A percentile compares a stretch with the other conserved stretches of the same genome.
These are phyloP conservation scores for Closterium sp. DNA, from an alignment of 139 green algal species.

Conservation along the genomic window DNA sequence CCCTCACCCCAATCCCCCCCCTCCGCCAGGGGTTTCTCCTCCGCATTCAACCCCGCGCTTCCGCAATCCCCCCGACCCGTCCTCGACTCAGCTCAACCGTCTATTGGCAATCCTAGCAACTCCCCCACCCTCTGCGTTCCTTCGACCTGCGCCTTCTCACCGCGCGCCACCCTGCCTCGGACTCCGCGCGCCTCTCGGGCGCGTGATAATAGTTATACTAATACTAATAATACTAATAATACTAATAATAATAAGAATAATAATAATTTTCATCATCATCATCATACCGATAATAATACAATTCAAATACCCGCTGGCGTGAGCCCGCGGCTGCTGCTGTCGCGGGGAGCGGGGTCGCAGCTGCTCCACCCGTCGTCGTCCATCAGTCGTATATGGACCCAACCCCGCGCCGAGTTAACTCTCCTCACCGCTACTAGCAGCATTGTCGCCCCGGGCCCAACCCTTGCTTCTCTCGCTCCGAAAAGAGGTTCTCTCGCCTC, in stretches of 20 bases:
- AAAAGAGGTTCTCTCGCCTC: too few species aligned
- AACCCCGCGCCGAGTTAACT: background rate
- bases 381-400: background rate
- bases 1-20: too few species aligned
- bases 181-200: too few species aligned
- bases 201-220: too few species aligned
- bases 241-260: too few species aligned
- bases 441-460: too few species aligned
- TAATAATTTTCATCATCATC: too few species aligned
- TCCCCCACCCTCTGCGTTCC: background rate
- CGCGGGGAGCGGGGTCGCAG: background rate
- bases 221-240: too few species aligned
- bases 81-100: background rate
- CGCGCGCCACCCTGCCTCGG: background rate
- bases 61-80: background rate
- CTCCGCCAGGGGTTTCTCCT: background rate
- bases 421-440: background rate
- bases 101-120: background rate
- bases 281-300: too few species aligned
- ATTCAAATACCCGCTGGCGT: background rate
- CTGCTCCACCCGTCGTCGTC: background rate
- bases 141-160: background rate
- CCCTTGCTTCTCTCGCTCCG: too few species aligned
- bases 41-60: background rate
- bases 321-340: background rate